Conservation (phyloP, 495 filamentous ascomycete species). For the Chaetomium tenue region DNA sequence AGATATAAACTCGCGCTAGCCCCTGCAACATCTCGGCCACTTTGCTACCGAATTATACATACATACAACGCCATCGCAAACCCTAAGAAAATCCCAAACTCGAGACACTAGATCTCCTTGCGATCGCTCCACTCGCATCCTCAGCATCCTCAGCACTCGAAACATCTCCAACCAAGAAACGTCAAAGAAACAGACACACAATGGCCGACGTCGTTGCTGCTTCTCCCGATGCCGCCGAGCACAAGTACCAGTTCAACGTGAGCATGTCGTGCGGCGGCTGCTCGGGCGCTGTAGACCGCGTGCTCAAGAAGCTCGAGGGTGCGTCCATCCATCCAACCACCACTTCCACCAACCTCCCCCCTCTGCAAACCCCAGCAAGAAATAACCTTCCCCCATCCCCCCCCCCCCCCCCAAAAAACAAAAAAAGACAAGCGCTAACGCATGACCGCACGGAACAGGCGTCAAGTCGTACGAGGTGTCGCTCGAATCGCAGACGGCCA, state of each 20-base stretch:
- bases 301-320: slow-evolving; percentile 95
- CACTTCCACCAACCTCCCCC: not conserved
- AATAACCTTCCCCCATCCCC: no score
- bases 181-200: slow-evolving; percentile 21
- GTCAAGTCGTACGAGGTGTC: slow-evolving; percentile 83
- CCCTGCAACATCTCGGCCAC: not conserved
- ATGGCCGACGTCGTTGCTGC: slow-evolving; percentile 42
- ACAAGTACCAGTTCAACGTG: slow-evolving; percentile 67
- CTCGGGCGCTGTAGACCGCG: slow-evolving; percentile 71
- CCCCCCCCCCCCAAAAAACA: not conserved
- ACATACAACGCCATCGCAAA: not conserved
- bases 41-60: not conserved
- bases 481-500: slow-evolving; percentile 77
- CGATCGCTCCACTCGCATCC: not conserved
- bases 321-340: slow-evolving; percentile 28
- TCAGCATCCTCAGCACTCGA: not conserved
- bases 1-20: not conserved
- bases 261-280: slow-evolving; percentile 65
- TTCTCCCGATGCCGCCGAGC: slow-evolving; percentile 23
- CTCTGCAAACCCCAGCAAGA: no score
- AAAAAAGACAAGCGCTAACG: not conserved
- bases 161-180: slow-evolving; percentile 3
- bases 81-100: not conserved
- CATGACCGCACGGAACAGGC: slow-evolving; percentile 51
- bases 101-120: not conserved